Percentiles rank a stretch among this genome's conserved stretches.
Evolutionary conservation across 2,329 filamentous ascomycete genomes (phyloP).

Genomic region (Aspergillus felis): DNA sequence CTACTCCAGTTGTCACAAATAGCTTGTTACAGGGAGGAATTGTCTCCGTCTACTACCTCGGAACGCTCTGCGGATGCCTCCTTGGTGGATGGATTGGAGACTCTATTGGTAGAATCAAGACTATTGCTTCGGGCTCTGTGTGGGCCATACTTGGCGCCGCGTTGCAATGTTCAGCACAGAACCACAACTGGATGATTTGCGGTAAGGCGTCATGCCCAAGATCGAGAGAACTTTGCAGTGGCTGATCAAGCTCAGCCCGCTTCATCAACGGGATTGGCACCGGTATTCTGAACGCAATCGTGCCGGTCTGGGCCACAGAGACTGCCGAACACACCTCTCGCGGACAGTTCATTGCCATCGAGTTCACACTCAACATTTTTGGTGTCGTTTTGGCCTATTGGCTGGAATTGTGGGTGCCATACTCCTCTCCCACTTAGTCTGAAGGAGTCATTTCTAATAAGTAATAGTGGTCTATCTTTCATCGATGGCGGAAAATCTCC

Average conservation of each 20-base stretch:
- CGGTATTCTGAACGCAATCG: constrained; percentile 66
- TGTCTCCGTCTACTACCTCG: constrained; percentile 56
- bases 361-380: constrained; percentile 71
- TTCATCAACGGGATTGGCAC: constrained; percentile 64
- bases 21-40: constrained; percentile 62
- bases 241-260: constrained; percentile 40
- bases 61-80: constrained; percentile 61
- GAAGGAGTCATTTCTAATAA: neutral
- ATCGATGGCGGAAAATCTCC: constrained; percentile 55
- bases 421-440: no score
- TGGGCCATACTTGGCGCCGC: constrained; percentile 60
- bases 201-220: constrained; percentile 36
- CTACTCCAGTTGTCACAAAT: constrained; percentile 54
- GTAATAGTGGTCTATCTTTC: constrained; percentile 52
- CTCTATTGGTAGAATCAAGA: constrained; percentile 58
- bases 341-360: constrained; percentile 66
- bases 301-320: constrained; percentile 69
- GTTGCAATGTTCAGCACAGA: constrained; percentile 63
- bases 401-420: constrained; percentile 46
- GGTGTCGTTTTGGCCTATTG: constrained; percentile 64
- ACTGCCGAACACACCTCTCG: constrained; percentile 64
- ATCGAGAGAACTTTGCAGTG: neutral
- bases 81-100: constrained; percentile 63
- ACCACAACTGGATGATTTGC: constrained; percentile 67
- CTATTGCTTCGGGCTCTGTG: constrained; percentile 56